Evolutionary conservation across 768 basidiomycete genomes (phyloP).

Genomic region (Podaxis rugospora): DNA sequence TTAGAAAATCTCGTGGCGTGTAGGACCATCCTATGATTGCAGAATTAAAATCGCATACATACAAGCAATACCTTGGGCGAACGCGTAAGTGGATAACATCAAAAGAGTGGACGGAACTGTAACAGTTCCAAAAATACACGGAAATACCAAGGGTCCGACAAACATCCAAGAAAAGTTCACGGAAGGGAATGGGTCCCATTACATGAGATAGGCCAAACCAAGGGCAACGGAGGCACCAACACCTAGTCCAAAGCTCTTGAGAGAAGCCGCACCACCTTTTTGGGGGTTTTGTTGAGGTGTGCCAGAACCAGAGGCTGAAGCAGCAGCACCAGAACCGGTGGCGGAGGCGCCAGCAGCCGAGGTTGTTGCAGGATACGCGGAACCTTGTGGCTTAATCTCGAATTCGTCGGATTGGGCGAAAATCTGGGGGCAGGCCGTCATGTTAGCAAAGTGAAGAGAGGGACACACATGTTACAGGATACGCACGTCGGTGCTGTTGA

Average conservation of each 20-base stretch:
- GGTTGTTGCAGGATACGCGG: slow-evolving; percentile 43
- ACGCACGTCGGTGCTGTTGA: slow-evolving; percentile 54
- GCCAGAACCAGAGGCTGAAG: slow-evolving; percentile 3
- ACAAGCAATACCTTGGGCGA: background rate
- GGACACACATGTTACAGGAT: background rate
- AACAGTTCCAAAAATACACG: background rate
- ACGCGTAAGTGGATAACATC: background rate
- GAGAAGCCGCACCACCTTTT: background rate
- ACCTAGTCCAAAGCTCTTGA: background rate
- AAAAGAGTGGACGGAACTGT: slow-evolving; percentile 2
- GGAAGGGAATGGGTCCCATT: background rate
- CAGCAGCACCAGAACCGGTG: slow-evolving; percentile 20
- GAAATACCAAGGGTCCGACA: background rate
- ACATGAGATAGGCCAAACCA: slow-evolving; percentile 7
- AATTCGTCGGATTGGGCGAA: slow-evolving; percentile 54
- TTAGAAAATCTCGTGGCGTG: background rate
- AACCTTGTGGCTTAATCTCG: slow-evolving; percentile 54
- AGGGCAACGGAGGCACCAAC: slow-evolving; percentile 6
- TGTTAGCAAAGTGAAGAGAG: background rate
- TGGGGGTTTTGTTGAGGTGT: background rate
- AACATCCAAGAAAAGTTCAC: background rate
- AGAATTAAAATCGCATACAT: background rate
- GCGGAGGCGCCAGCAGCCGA: slow-evolving; percentile 21
- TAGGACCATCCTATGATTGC: background rate
- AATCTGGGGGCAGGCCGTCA: slow-evolving; percentile 31